These are phyloP conservation scores for Calocybe gambosa DNA, from an alignment of 1,284 basidiomycete genomes.

Conservation along the genomic window DNA sequence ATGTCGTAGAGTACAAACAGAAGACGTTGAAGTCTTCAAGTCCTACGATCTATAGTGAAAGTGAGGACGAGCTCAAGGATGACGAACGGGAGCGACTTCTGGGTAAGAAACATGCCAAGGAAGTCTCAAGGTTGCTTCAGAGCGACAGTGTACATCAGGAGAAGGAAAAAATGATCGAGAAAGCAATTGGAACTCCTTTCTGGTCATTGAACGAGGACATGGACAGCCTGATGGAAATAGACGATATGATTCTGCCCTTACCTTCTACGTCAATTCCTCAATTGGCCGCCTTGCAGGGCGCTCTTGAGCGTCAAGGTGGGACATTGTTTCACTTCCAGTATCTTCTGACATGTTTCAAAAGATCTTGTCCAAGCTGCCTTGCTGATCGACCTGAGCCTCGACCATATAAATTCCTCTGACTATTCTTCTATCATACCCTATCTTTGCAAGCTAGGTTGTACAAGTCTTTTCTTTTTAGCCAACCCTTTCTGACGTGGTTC, in stretches of 20 bases:
- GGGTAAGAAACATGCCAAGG: constrained; percentile 35
- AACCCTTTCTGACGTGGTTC: constrained; percentile 2
- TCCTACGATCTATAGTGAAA: constrained; percentile 13
- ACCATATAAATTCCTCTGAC: constrained; percentile 24
- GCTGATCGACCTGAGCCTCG: constrained; percentile 35
- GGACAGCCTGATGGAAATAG: constrained; percentile 15
- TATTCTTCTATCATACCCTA: constrained; percentile 26
- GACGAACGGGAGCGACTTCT: constrained; percentile 34
- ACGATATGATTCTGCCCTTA: constrained; percentile 7
- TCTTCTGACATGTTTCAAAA: constrained; percentile 17
- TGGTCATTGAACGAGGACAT: constrained; percentile 25
- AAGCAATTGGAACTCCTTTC: constrained; percentile 33
- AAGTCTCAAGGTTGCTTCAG: constrained; percentile 31
- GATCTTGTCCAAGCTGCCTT: constrained; percentile 33
- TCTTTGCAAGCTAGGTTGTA: constrained; percentile 36
- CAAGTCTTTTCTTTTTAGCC: neutral
- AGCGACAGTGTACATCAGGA: constrained; percentile 25
- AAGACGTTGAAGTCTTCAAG: constrained; percentile 20
- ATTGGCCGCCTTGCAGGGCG: constrained; percentile 28
- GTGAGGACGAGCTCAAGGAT: constrained; percentile 30
- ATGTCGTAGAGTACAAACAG: constrained; percentile 23
- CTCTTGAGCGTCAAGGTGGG: constrained; percentile 32
- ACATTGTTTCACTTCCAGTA: constrained; percentile 13
- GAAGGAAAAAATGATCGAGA: constrained; percentile 24
- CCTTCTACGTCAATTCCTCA: constrained; percentile 17